Base-by-base conservation (phyloP, 1,284 basidiomycete species). In the Ustilago esculenta region DNA sequence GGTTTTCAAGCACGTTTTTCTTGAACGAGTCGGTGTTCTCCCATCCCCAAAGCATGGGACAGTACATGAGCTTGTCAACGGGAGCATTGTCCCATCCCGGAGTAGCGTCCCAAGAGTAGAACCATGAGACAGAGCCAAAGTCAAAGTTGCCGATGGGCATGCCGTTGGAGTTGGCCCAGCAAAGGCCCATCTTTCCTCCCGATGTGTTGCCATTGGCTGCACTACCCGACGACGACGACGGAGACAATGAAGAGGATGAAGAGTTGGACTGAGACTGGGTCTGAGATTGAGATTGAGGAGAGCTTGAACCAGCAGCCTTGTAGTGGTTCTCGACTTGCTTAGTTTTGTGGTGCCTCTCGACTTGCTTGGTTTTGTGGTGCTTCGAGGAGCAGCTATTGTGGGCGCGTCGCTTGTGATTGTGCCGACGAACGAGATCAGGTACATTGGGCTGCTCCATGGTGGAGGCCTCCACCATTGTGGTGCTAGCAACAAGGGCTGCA, bases 11-110 rank as follows among this genome's bases (percentile, higher is more conserved):
- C 4, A 78, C 74, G 32, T 75, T 50, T 34, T 61, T 41, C 40
- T 60, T 46, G 70, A 76, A 78, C 29, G 53, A 54, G 21, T 51
- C 54, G 40, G 46, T 37, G 41, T 74, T 71, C 50, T 60, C 67
- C 30, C 44, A 39, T 9, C 76, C 76, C 76, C 76, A 78, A 11
- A 78, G 73, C 76, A 78, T 78, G n/a, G 76, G 73, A 46, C 74
- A 78, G 56, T 75, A 73, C 48, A 69, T 71, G 42, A 77, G 67
- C 32, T 70, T 52, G 48, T 73, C 67, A 10, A 67, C 61, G 3
- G 73, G 69, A 7, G 65, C 65, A 9, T 29, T 32, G 17, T 56
- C 60, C 73, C 73, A 75, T 3, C 69, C 64, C 14, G 76, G 76
- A 12, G 49, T 64, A 5, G 58, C 40, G 33, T 56, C 56, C 75